These are phyloP conservation scores for Blastobotrys capitulatus DNA, from an alignment of 1,139 yeast species.

Conservation along the genomic window DNA sequence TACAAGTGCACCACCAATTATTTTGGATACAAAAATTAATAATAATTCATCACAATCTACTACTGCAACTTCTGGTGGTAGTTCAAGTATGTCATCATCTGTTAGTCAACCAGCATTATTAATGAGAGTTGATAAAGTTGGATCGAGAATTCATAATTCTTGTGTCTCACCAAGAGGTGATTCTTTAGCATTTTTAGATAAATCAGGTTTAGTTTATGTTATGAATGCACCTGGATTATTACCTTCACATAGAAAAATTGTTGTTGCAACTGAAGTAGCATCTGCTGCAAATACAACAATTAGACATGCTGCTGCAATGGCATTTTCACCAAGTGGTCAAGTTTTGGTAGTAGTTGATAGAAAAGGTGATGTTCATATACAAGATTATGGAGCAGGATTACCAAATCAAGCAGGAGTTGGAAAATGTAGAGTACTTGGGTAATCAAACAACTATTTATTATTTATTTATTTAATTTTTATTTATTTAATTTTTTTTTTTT, in stretches of 20 bases:
- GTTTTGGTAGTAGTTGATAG: slow-evolving; percentile 71
- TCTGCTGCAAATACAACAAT: slow-evolving; percentile 45
- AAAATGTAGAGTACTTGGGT: slow-evolving; percentile 43
- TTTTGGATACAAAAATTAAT: slow-evolving; percentile 51
- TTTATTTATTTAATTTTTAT: background rate
- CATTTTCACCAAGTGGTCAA: slow-evolving; percentile 77
- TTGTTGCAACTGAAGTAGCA: slow-evolving; percentile 71
- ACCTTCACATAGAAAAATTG: slow-evolving; percentile 51
- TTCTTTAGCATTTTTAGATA: slow-evolving; percentile 72
- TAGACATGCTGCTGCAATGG: slow-evolving; percentile 61
- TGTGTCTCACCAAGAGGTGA: slow-evolving; percentile 83
- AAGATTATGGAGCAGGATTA: slow-evolving; percentile 83
- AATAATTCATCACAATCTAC: slow-evolving; percentile 18
- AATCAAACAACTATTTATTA: background rate
- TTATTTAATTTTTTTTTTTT: background rate
- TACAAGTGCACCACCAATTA: slow-evolving; percentile 53
- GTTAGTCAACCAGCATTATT: slow-evolving; percentile 53
- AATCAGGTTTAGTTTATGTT: slow-evolving; percentile 68
- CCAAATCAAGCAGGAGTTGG: slow-evolving; percentile 77
- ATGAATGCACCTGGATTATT: slow-evolving; percentile 51
- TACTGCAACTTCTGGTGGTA: slow-evolving; percentile 14
- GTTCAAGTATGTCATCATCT: slow-evolving; percentile 13
- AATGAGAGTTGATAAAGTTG: slow-evolving; percentile 70
- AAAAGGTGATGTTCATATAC: slow-evolving; percentile 69
- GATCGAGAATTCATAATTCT: slow-evolving; percentile 66